A percentile compares a stretch with the other conserved stretches of the same genome.
phyloP scores from a whole-genome alignment of 164 flowering plant genomes.

The Nelumbo lutea region DNA sequence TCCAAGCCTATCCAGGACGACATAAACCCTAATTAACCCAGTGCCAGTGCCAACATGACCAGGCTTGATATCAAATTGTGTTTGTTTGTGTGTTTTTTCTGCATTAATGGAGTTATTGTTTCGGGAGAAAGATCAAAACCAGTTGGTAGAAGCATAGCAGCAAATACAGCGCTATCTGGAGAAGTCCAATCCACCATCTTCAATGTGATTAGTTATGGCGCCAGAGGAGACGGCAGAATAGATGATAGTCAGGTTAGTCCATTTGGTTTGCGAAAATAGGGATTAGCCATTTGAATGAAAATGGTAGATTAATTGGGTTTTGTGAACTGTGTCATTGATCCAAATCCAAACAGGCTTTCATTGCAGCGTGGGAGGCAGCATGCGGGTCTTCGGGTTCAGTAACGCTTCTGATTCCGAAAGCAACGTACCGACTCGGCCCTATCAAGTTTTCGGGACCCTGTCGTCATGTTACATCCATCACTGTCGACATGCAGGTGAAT shows the following conservation, averaged over 20 bases:
- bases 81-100: constrained; percentile 6
- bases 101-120: constrained; percentile 1
- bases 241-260: constrained; percentile 37
- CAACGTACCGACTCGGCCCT: constrained; percentile 49
- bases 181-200: constrained; percentile 12
- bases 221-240: constrained; percentile 36
- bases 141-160: background rate
- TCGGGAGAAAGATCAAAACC: background rate
- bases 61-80: background rate
- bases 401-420: constrained; percentile 36
- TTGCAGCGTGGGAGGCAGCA: constrained; percentile 50
- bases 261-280: background rate
- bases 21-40: background rate
- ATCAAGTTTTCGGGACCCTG: constrained; percentile 56
- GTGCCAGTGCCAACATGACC: background rate
- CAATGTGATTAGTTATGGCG: constrained; percentile 41
- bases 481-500: constrained; percentile 31
- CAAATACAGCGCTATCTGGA: background rate
- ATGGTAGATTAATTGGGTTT: background rate
- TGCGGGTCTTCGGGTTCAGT: constrained; percentile 31
- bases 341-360: constrained; percentile 38
- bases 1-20: background rate
- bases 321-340: background rate
- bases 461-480: constrained; percentile 30
- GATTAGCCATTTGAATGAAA: background rate